phyloP scores from a whole-genome alignment of 106 monocot species.

The Acanthochlamys bracteata region DNA sequence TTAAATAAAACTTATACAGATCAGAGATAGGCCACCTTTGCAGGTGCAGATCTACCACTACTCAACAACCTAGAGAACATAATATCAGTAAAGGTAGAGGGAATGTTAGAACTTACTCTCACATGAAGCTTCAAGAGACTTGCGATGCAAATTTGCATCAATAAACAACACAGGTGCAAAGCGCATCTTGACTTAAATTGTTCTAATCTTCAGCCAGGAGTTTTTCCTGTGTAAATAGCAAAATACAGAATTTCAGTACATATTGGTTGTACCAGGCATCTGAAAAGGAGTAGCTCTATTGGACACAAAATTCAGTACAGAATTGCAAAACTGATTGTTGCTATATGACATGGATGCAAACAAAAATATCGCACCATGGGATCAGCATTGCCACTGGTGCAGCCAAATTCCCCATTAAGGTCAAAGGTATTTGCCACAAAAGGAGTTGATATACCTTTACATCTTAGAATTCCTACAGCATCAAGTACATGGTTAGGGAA shows the following conservation, averaged over 20 bases:
- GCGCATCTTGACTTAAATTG: slow-evolving; percentile 41
- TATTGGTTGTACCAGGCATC: not conserved
- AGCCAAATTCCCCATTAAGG: slow-evolving; percentile 47
- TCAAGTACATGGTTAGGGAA: not conserved
- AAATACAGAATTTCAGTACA: not conserved
- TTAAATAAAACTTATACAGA: too few species aligned
- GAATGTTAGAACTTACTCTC: slow-evolving; percentile 33
- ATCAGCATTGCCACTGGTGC: slow-evolving; percentile 66
- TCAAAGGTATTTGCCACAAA: slow-evolving; percentile 65
- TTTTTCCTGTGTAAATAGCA: slow-evolving; percentile 36
- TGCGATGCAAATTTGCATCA: slow-evolving; percentile 72
- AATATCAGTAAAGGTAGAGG: not conserved
- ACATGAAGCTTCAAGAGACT: slow-evolving; percentile 58
- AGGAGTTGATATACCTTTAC: slow-evolving; percentile 37
- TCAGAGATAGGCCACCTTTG: not conserved
- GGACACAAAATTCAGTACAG: not conserved
- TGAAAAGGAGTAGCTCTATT: not conserved
- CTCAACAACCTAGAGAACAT: not conserved
- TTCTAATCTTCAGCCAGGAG: slow-evolving; percentile 50
- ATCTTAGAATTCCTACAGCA: slow-evolving; percentile 50
- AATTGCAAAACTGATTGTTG: not conserved
- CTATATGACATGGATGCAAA: slow-evolving; percentile 1
- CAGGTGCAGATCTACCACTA: not conserved
- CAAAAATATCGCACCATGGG: slow-evolving; percentile 56
- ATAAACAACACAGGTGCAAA: slow-evolving; percentile 64